Evolutionary conservation across 2,329 filamentous ascomycete species (phyloP), one percentile per base, ranked within the genome.

Genomic region (Simplicillium sp.): DNA sequence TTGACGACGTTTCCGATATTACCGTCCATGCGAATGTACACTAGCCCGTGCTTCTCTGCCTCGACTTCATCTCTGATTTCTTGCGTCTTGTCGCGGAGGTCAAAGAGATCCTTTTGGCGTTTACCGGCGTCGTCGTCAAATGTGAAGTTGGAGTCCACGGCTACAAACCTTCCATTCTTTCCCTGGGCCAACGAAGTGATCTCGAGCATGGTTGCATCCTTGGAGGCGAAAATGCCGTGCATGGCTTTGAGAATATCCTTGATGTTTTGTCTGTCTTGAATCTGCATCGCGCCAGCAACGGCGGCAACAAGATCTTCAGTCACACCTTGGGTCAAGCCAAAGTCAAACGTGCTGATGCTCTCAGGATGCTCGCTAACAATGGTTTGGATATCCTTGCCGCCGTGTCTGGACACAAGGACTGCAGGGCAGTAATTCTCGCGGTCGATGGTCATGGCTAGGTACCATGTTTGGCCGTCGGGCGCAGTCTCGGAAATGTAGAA

Each of bases 1-100:
- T 95, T 95, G 48, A 94, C 87, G 47, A 94, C 68, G 1, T 84
- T 94, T 31, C 87, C 88, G 40, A 94, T 81, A 46, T 79, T 79
- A 3, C 71, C 68, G 2, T 59, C 50, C 43, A 72, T 61, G 51
- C 76, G 81, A 47, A 94, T 73, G 57, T 89, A 94, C 1, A 92
- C 84, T 50, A 94, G 87, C 3, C 86, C 86, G 43, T 80, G 67
- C 43, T 73, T 70, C 14, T 66, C 60, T 2, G 71, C 65, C 29
- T 63, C 58, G 0, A 58, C 45, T 38, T 63, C 65, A 18, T 59
- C 56, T 0, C 48, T 37, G 0, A 62, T 48, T 29, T 65, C 64
- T 2, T 59, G 51, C 0, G 44, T 39, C 1, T 48, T 46, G 32
- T 67, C 64, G 29, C 62, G 59, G 4, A 61, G 42, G 1, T 44